Conservation (phyloP, 140 eudicot genomes). For the Ambrosia hybrid region DNA sequence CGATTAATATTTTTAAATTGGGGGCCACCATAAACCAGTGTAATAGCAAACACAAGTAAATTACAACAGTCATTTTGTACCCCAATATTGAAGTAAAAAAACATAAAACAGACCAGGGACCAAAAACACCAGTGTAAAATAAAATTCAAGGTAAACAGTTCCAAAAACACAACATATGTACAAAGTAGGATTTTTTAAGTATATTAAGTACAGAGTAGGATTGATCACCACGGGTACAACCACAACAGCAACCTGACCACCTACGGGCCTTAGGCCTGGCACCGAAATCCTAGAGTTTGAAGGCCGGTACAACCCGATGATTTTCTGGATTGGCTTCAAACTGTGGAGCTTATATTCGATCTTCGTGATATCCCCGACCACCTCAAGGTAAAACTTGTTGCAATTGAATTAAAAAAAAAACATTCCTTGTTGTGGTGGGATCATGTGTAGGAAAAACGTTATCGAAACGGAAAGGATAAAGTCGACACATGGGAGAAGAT, state of each 20-base stretch:
- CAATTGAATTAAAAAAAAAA: neutral
- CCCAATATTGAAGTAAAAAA: too few relatives aligned
- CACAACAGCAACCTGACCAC: neutral
- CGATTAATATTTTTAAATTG: too few relatives aligned
- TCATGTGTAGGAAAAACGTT: neutral
- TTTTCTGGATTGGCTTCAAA: neutral
- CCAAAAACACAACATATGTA: too few relatives aligned
- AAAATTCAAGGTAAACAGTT: too few relatives aligned
- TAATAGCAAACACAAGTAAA: too few relatives aligned
- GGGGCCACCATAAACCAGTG: too few relatives aligned
- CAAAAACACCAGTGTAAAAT: too few relatives aligned
- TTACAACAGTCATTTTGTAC: too few relatives aligned
- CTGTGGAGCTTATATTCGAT: neutral
- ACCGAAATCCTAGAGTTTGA: neutral
- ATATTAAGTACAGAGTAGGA: too few relatives aligned
- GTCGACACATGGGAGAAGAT: neutral
- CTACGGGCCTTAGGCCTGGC: neutral
- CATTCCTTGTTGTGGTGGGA: neutral
- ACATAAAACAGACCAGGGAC: too few relatives aligned
- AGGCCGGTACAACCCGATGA: constrained; percentile 1
- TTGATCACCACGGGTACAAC: neutral
- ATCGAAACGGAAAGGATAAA: neutral
- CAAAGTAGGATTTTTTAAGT: too few relatives aligned
- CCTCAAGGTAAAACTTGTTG: neutral
- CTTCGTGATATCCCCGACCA: neutral